Evolutionary conservation across 441 rosid genomes (phyloP).

Genomic region (Gossypium davidsonii): DNA sequence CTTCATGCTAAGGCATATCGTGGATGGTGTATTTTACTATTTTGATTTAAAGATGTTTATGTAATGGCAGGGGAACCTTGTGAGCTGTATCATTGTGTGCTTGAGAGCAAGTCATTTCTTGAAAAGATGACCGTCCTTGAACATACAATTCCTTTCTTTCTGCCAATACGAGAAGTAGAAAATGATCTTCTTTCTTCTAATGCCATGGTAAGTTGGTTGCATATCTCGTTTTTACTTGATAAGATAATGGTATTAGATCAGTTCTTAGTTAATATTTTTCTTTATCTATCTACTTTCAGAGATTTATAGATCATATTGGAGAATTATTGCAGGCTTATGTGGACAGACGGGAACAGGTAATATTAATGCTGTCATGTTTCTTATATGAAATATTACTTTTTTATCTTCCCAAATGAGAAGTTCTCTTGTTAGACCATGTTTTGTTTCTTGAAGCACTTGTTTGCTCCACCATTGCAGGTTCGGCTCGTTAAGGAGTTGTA

Average conservation of each 20-base stretch:
- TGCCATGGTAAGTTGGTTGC: conserved; percentile 67
- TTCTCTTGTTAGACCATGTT: not conserved
- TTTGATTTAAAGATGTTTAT: conserved; percentile 1
- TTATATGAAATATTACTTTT: not conserved
- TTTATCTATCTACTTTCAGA: conserved; percentile 42
- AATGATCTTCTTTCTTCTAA: conserved; percentile 78
- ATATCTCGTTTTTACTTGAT: conserved; percentile 15
- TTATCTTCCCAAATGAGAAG: not conserved
- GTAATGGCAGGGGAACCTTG: conserved; percentile 67
- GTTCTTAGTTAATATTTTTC: conserved; percentile 13
- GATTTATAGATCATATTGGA: conserved; percentile 63
- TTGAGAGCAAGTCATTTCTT: conserved; percentile 84
- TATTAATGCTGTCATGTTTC: conserved; percentile 13
- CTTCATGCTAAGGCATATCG: not conserved
- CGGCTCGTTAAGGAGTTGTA: conserved; percentile 84
- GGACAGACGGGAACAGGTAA: conserved; percentile 92
- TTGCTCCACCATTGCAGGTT: conserved; percentile 39
- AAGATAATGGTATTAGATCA: not conserved
- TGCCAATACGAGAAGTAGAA: conserved; percentile 85
- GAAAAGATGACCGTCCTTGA: conserved; percentile 91
- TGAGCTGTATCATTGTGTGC: conserved; percentile 82
- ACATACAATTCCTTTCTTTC: conserved; percentile 92
- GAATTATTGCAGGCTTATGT: conserved; percentile 87
- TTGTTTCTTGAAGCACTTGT: conserved; percentile 6
- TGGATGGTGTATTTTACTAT: not conserved